Conservation (phyloP, 2,329 filamentous ascomycete genomes). For the Colletotrichum incanum region DNA sequence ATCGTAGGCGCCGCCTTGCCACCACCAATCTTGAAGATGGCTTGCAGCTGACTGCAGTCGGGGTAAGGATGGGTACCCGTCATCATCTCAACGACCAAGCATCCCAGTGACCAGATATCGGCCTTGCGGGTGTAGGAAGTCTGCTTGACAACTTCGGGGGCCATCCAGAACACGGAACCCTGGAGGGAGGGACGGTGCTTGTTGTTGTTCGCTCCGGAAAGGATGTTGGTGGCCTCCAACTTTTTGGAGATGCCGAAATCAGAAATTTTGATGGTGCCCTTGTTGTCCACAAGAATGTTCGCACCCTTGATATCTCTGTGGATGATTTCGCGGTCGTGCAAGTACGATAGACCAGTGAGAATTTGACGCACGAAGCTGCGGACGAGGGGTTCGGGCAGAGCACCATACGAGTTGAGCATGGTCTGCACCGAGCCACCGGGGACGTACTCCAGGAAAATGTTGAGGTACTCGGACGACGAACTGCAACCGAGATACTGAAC, state of each 20-base stretch:
- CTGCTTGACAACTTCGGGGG: conserved; percentile 97
- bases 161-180: conserved; percentile 99
- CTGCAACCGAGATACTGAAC: conserved; percentile 98
- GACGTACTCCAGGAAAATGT: conserved; percentile 99
- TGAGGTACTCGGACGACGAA: conserved; percentile 90
- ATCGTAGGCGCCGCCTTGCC: conserved; percentile 85
- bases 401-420: conserved; percentile 98
- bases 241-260: conserved; percentile 99
- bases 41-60: conserved; percentile 96
- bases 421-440: conserved; percentile 97
- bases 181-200: conserved; percentile 86
- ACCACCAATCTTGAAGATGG: conserved; percentile 98
- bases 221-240: conserved; percentile 90
- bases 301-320: conserved; percentile 99
- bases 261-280: conserved; percentile 98
- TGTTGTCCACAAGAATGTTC: conserved; percentile 99
- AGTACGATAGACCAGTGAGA: conserved; percentile 89
- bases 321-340: conserved; percentile 96
- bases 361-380: conserved; percentile 98
- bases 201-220: conserved; percentile 78
- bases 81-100: conserved; percentile 99
- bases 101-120: conserved; percentile 98
- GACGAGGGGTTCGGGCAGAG: conserved; percentile 91
- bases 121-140: conserved; percentile 98
- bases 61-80: conserved; percentile 97